Evolutionary conservation across 2,329 filamentous ascomycete genomes (phyloP).

Genomic region (Penicillium digitatum): DNA sequence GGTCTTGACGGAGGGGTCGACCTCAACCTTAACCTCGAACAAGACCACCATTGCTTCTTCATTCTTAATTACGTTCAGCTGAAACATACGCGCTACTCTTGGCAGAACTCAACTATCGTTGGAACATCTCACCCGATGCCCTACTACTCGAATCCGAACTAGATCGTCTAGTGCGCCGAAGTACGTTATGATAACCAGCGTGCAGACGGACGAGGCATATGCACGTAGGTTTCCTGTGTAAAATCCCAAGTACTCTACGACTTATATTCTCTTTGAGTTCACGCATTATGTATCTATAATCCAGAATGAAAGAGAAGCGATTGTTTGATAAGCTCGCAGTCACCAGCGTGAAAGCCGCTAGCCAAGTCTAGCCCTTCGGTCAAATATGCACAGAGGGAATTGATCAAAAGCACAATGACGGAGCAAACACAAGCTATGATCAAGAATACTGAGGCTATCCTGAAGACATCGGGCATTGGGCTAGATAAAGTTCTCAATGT

Average conservation of each 20-base stretch:
- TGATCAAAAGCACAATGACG: conserved; percentile 44
- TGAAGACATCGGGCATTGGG: conserved; percentile 68
- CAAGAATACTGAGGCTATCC: conserved; percentile 67
- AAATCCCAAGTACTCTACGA: not conserved
- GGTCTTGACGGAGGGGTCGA: not conserved
- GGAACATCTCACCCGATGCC: not conserved
- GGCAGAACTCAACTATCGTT: not conserved
- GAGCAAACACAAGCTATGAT: conserved; percentile 49
- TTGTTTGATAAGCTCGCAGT: conserved; percentile 1
- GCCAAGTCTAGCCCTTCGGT: conserved; percentile 61
- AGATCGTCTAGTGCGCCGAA: not conserved
- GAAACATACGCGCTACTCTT: not conserved
- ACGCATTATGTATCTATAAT: not conserved
- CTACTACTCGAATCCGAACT: not conserved
- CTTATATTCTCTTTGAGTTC: not conserved
- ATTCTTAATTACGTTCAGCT: not conserved
- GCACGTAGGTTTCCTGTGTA: not conserved
- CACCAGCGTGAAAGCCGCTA: conserved; percentile 52
- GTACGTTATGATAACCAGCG: not conserved
- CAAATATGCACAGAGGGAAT: conserved; percentile 58
- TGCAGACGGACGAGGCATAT: conserved; percentile 2
- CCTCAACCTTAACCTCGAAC: not conserved
- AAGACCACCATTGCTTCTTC: not conserved
- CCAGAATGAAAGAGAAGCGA: not conserved
- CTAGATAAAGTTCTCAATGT: conserved; percentile 76